Base-by-base conservation (phyloP, 805 yeast genomes). In the Lachancea thermotolerans region DNA sequence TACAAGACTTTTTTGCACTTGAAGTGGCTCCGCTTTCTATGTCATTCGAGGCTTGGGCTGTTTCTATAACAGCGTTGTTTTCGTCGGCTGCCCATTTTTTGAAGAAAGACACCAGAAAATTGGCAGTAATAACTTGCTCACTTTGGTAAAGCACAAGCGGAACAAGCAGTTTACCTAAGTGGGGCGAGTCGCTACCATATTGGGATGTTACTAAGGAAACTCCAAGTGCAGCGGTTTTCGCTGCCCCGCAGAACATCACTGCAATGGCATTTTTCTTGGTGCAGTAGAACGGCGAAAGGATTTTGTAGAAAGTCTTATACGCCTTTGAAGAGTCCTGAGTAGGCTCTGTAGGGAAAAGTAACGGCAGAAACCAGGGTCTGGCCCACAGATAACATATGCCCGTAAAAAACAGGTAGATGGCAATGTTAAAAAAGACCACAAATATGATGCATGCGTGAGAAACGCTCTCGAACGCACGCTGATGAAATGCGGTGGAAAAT, bases 181-280 rank as follows among this genome's bases (percentile, higher is more conserved):
- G 70, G 9, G 73, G 69, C 54, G 75, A 78, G 37, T 72, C 57
- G 4, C 76, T 64, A 12, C 95, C 95, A 60, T 86, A 88, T 60
- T 85, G 91, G 0, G 91, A 78, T 1, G 89, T 72, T n/a, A 84
- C 72, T 41, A 88, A 69, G 1, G 95, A 84, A 3, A 88, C 95
- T 32, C 96, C 96, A 42, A 88, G 69, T 0, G 96, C 96, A 0
- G 95, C 96, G 1, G 96, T 88, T 63, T 88, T 89, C 2, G 96
- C 95, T 4, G 95, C 91, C 10, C 95, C 95, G 64, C 95, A 86
- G 48, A 87, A 73, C 83, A 88, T 75, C 41, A 89, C 75, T 10
- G 90, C 73, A 31, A 86, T 85, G 0, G 95, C 78, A 57, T 89
- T 95, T 42, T 69, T 63, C 53, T 81, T 76, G 55, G 73, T 71